phyloP scores from a whole-genome alignment of 768 basidiomycete species.

The Filobasidium floriforme region DNA sequence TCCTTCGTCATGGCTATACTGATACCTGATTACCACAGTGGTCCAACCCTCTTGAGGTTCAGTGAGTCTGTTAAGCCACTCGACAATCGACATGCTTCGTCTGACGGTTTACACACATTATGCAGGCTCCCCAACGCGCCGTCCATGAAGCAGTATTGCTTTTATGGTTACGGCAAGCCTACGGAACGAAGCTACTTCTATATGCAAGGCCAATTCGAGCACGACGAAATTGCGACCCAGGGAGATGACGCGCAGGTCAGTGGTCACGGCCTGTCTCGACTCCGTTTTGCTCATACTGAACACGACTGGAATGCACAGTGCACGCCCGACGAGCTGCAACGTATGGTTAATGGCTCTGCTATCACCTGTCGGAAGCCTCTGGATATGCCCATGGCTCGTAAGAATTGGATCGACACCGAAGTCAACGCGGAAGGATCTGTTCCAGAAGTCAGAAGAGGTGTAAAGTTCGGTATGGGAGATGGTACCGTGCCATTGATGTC shows the following conservation, averaged over 20 bases:
- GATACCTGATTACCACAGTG: slow-evolving; percentile 48
- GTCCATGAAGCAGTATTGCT: slow-evolving; percentile 81
- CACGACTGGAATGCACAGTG: slow-evolving; percentile 1
- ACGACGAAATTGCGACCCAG: slow-evolving; percentile 52
- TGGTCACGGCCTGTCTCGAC: neutral
- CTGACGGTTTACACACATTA: neutral
- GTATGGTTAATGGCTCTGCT: slow-evolving; percentile 10
- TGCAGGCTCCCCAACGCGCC: slow-evolving; percentile 76
- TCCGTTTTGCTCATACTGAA: slow-evolving; percentile 19
- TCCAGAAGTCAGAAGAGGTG: slow-evolving; percentile 57
- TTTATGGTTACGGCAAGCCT: slow-evolving; percentile 92
- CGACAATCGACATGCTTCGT: neutral
- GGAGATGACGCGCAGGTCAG: slow-evolving; percentile 33
- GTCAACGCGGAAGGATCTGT: slow-evolving; percentile 58
- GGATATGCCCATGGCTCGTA: slow-evolving; percentile 54
- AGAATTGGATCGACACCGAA: slow-evolving; percentile 77
- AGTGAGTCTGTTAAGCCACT: slow-evolving; percentile 21
- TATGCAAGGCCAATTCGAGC: slow-evolving; percentile 60
- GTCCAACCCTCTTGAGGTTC: slow-evolving; percentile 64
- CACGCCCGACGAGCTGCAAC: slow-evolving; percentile 14
- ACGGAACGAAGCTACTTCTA: slow-evolving; percentile 96
- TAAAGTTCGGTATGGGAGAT: slow-evolving; percentile 90
- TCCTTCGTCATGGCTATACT: neutral
- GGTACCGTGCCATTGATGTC: slow-evolving; percentile 56
- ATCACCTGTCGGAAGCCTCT: slow-evolving; percentile 49